A percentile compares a stretch with the other conserved stretches of the same genome.
These are phyloP conservation scores for Phytophthora kernoviae DNA, from an alignment of 352 stramenopile genomes.

Conservation along the genomic window DNA sequence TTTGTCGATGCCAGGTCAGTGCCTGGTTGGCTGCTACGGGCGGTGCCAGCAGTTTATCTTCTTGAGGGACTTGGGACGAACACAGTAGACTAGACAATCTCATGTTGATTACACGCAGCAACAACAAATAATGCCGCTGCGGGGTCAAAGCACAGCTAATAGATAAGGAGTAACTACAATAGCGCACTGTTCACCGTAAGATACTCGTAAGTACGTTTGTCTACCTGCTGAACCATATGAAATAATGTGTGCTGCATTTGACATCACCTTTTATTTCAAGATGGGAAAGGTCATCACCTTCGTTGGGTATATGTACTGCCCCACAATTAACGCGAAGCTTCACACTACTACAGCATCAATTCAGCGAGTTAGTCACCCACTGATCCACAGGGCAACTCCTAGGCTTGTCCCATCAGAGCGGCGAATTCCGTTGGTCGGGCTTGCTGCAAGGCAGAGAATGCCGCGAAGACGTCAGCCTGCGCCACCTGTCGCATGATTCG, in stretches of 20 bases:
- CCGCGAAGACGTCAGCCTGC: not conserved
- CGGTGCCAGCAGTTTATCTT: not conserved
- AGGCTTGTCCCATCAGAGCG: not conserved
- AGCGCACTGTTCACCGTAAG: no score
- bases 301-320: no score
- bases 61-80: not conserved
- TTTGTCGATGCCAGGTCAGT: no score
- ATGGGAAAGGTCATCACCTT: no score
- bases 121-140: not conserved
- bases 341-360: no score
- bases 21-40: not conserved
- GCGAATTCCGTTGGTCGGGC: conserved; percentile 1
- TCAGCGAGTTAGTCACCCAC: no score
- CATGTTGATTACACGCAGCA: not conserved
- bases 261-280: not conserved
- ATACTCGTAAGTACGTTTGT: no score
- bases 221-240: no score
- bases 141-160: no score
- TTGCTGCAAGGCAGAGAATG: not conserved
- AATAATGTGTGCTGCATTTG: conserved; percentile 1
- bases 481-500: not conserved
- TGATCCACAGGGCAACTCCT: not conserved
- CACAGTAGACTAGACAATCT: not conserved
- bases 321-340: not conserved
- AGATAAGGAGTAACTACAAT: no score